Conservation (phyloP, 139 green algal genomes). For the Chlorella sp. region DNA sequence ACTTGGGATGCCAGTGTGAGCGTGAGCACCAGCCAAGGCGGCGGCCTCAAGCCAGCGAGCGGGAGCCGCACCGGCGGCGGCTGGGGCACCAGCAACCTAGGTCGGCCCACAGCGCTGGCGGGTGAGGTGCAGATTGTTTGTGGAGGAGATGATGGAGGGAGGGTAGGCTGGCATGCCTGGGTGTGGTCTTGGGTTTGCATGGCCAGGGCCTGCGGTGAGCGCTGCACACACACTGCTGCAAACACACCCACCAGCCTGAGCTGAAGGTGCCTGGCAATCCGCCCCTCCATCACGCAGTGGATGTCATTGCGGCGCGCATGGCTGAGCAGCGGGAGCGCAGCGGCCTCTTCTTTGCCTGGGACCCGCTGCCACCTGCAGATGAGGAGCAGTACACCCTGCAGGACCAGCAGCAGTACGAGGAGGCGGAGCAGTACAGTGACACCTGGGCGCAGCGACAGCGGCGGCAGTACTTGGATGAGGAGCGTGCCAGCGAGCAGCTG, state of each 20-base stretch:
- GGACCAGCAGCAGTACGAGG: too few species aligned
- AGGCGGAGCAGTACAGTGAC: too few species aligned
- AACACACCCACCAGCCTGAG: not conserved
- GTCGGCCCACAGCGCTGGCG: not conserved
- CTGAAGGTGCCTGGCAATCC: too few species aligned
- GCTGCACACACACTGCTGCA: too few species aligned
- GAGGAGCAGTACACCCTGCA: too few species aligned
- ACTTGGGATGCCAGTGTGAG: not conserved
- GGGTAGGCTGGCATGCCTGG: not conserved
- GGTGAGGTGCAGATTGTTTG: not conserved
- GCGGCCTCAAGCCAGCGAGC: not conserved
- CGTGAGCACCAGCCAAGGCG: not conserved
- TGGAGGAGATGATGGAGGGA: not conserved
- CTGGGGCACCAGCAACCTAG: constrained; percentile 20
- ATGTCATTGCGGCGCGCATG: constrained; percentile 20
- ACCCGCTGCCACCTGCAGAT: too few species aligned
- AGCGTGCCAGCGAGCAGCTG: too few species aligned
- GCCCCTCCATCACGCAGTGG: not conserved
- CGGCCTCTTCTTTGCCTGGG: constrained; percentile 22
- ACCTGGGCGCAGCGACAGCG: too few species aligned
- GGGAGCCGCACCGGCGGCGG: not conserved
- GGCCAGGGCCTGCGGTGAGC: too few species aligned
- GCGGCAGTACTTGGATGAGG: too few species aligned
- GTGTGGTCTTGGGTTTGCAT: not conserved
- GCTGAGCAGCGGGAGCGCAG: constrained; percentile 21